Conservation (phyloP, 805 yeast species). For the Dipodascus geniculatus region DNA sequence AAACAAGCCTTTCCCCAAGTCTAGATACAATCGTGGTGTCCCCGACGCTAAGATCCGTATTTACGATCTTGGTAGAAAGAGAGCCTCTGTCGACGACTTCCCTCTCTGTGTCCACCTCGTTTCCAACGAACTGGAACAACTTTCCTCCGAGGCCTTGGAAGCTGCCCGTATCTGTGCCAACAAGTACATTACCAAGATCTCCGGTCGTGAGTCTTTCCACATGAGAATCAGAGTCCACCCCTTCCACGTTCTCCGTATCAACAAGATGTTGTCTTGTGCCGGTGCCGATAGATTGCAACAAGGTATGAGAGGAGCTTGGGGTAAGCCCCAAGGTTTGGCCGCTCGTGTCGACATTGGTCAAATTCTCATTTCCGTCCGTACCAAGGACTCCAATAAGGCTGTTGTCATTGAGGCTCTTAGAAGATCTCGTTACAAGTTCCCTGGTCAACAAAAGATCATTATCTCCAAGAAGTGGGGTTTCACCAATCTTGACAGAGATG, state of each 20-base stretch:
- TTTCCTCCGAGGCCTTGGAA: slow-evolving; percentile 98
- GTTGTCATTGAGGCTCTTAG: slow-evolving; percentile 98
- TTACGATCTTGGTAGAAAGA: slow-evolving; percentile 99
- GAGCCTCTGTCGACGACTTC: slow-evolving; percentile 98
- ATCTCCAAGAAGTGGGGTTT: slow-evolving; percentile 99
- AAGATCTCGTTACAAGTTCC: slow-evolving; percentile 99
- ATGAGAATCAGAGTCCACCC: slow-evolving; percentile 99
- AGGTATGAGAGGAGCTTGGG: slow-evolving; percentile 99
- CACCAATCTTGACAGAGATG: slow-evolving; percentile 98
- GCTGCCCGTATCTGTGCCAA: slow-evolving; percentile 99
- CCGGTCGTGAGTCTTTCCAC: slow-evolving; percentile 99
- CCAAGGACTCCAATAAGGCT: slow-evolving; percentile 96
- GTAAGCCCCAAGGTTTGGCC: slow-evolving; percentile 99
- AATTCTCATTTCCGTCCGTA: slow-evolving; percentile 94
- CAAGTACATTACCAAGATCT: slow-evolving; percentile 95
- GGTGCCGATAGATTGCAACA: slow-evolving; percentile 99
- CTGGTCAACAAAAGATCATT: slow-evolving; percentile 99
- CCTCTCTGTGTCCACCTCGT: slow-evolving; percentile 99
- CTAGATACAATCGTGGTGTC: slow-evolving; percentile 99
- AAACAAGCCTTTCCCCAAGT: slow-evolving; percentile 99
- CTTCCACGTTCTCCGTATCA: slow-evolving; percentile 99
- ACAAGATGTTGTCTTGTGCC: slow-evolving; percentile 99
- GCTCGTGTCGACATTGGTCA: slow-evolving; percentile 99
- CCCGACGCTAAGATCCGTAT: slow-evolving; percentile 99
- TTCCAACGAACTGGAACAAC: slow-evolving; percentile 98